Base-by-base conservation (phyloP, 1,139 yeast species). In the Scheffersomyces quercinus region DNA sequence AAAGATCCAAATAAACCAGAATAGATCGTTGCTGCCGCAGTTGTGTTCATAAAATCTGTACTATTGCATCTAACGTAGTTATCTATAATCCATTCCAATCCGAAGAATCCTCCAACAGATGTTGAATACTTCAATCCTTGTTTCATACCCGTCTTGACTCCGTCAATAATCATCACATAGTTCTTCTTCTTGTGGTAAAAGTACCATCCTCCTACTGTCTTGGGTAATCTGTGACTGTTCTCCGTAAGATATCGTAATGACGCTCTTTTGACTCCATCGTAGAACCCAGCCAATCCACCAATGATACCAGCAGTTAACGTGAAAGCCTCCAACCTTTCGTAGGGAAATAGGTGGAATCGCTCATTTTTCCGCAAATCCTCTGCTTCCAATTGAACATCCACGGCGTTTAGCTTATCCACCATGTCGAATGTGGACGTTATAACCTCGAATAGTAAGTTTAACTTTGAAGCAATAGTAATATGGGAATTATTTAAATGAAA, bases 121-220 rank as follows among this genome's bases (percentile, higher is more conserved):
- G 62, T 45, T 2, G 82, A 70, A 45, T 73, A 72, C 51, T 78
- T 81, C 13, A 64, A 41, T 0, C 79, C 76, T 24, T 70, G 73
- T 42, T 58, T 62, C 24, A 75, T 48, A 0, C 83, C 87, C 11
- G 56, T 49, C 12, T 65, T 66, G 50, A 79, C 62, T 0, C 87
- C 88, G 24, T 68, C 69, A 43, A 79, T 71, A 35, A 86, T 65
- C 67, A 88, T 82, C 36, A 85, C 86, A 60, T 87, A 87, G 62
- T 87, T 86, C 67, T 88, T 88, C 52, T 89, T 77, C 64, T 87
- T 88, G 64, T 88, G 95, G 64, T 89, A 88, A 59, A 85, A 86
- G 60, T 86, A 89, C 96, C 96, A 88, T 0, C 93, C 95, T 29
- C 90, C 93, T 43, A 83, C 86, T 0, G 86, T 83, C 16, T 68